These are phyloP conservation scores for Sporormia fimetaria DNA, from an alignment of 495 filamentous ascomycete species.

Conservation along the genomic window DNA sequence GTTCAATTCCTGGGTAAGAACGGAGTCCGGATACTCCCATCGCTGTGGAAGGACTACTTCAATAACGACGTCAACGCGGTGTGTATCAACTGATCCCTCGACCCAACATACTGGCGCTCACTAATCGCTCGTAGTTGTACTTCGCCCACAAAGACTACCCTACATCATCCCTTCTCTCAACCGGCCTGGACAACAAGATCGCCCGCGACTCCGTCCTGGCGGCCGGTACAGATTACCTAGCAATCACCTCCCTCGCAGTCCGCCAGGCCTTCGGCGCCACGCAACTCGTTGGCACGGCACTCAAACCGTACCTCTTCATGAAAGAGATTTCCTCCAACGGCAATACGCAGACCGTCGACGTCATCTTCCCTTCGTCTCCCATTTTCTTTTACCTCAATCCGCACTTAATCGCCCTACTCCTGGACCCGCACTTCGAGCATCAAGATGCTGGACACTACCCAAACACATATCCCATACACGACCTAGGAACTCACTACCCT, in stretches of 20 bases:
- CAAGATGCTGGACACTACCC: slow-evolving; percentile 29
- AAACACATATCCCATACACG: slow-evolving; percentile 28
- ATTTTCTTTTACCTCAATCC: slow-evolving; percentile 31
- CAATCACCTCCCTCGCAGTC: slow-evolving; percentile 28
- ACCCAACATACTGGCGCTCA: slow-evolving; percentile 30
- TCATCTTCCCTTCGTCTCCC: slow-evolving; percentile 30
- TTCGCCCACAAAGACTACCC: slow-evolving; percentile 47
- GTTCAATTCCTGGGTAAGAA: slow-evolving; percentile 42
- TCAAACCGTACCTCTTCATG: slow-evolving; percentile 24
- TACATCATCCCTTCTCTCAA: slow-evolving; percentile 29
- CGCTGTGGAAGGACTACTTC: slow-evolving; percentile 48
- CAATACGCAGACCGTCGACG: slow-evolving; percentile 33
- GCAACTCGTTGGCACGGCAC: slow-evolving; percentile 19
- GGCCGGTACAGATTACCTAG: slow-evolving; percentile 33
- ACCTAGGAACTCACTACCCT: slow-evolving; percentile 29
- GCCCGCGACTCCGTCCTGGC: slow-evolving; percentile 38
- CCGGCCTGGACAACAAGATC: slow-evolving; percentile 39
- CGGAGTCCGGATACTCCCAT: slow-evolving; percentile 33
- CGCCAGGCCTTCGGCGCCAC: slow-evolving; percentile 31
- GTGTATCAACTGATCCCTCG: slow-evolving; percentile 53
- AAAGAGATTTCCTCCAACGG: slow-evolving; percentile 34
- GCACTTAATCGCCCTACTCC: slow-evolving; percentile 19
- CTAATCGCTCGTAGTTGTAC: slow-evolving; percentile 29
- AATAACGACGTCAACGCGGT: slow-evolving; percentile 39
- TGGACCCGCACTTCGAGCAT: slow-evolving; percentile 30